Base-by-base conservation (phyloP, 192 early-diverging fungal genomes). In the Lobosporangium transversale region DNA sequence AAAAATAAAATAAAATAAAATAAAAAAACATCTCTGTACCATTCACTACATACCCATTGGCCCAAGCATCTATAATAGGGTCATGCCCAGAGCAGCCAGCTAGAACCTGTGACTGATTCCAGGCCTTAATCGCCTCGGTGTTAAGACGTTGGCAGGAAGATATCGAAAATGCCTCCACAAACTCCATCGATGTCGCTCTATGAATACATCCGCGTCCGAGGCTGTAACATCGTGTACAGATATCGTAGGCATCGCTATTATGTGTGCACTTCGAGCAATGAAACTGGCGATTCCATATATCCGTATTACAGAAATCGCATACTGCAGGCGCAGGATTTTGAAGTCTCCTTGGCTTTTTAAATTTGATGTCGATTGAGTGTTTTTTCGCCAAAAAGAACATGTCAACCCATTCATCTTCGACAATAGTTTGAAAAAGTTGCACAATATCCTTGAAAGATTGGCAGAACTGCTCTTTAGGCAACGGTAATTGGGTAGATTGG, bases 401-500 rank as follows among this genome's bases (percentile, higher is more conserved):
- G 21, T 76, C 73, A 4, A 76, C 53, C 73, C 73, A 76, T 45
- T 76, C 73, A 12, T 67, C 64, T 31, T 76, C 73, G 2, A 67
- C 59, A 15, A 76, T 67, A n/a, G 26, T n/a, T 20, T 20, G 21
- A 29, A 57, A 76, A 17, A 76, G 59, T 1, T 30, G 26, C 8
- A 76, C 17, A 0, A 76, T 37, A 20, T 36, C 50, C 23, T 57
- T 62, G 73, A 57, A 76, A 1, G 63, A 60, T 35, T 67, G 36
- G 20, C 56, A 48, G n/a, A 76, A 76, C 2, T 55, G 14, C 9
- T 60, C 48, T 20, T 60, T 52, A 11, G 73, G 30, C 44, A 67
- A 4, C 4, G 52, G 43, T 17, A 66, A 29, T 11, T 40, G 4
- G 11, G 21, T n/a, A 4, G 33, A 42, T 15, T 76, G 69, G n/a